These are phyloP conservation scores for Kazachstania taianensis DNA, from an alignment of 805 yeast species.

Conservation along the genomic window DNA sequence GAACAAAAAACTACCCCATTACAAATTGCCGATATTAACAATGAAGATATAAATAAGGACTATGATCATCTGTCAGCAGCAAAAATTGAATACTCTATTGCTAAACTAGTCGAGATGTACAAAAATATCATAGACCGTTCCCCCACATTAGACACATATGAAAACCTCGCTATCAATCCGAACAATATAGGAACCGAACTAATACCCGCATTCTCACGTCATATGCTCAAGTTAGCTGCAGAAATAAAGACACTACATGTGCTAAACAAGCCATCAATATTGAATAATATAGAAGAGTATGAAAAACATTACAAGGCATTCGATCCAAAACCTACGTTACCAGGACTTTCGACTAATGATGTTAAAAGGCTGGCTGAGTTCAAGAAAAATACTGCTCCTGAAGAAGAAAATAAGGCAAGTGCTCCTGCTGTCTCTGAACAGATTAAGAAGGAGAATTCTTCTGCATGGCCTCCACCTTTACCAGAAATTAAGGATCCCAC, in stretches of 20 bases:
- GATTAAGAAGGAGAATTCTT: conserved; percentile 2
- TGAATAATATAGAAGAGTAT: conserved; percentile 45
- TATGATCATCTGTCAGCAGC: conserved; percentile 19
- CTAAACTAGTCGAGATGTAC: conserved; percentile 43
- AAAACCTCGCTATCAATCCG: conserved; percentile 26
- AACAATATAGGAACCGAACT: conserved; percentile 33
- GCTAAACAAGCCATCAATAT: conserved; percentile 38
- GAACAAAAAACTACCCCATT: too few relatives aligned
- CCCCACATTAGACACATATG: conserved; percentile 40
- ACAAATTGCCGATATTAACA: not conserved
- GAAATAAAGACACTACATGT: conserved; percentile 45
- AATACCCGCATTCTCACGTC: conserved; percentile 40
- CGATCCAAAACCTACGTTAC: conserved; percentile 13
- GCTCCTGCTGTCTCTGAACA: not conserved
- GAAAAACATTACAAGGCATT: conserved; percentile 18
- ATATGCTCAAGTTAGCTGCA: conserved; percentile 50
- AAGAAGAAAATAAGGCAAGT: not conserved
- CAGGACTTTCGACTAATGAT: conserved; percentile 13
- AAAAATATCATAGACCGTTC: conserved; percentile 43
- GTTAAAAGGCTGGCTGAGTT: conserved; percentile 6
- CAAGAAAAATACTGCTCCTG: not conserved
- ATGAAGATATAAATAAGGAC: not conserved
- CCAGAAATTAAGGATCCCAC: conserved; percentile 56
- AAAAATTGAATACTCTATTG: conserved; percentile 44
- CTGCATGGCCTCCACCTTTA: conserved; percentile 51